Evolutionary conservation across 1,284 basidiomycete genomes (phyloP).

Genomic region (Gymnopus androsaceus): DNA sequence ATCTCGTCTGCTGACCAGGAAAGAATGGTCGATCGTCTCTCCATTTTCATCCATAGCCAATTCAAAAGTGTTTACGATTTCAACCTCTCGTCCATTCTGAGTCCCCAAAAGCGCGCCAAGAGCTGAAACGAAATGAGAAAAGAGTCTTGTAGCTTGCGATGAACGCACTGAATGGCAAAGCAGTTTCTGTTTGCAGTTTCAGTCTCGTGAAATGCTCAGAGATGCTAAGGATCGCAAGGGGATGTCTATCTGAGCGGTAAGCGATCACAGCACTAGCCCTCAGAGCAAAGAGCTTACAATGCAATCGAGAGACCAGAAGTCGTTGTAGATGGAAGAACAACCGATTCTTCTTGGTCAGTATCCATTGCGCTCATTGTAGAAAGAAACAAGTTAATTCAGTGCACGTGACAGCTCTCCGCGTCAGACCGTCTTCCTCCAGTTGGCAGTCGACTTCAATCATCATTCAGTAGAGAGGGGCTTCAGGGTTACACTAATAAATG

Average conservation of each 20-base stretch:
- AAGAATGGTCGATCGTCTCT: slow-evolving; percentile 74
- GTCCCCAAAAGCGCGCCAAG: slow-evolving; percentile 94
- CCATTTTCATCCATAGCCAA: slow-evolving; percentile 63
- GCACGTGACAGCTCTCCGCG: neutral
- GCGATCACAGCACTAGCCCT: slow-evolving; percentile 16
- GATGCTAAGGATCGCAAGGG: slow-evolving; percentile 94
- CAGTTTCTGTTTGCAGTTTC: slow-evolving; percentile 68
- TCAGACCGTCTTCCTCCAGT: too few species aligned
- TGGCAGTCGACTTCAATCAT: too few species aligned
- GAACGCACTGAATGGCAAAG: slow-evolving; percentile 64
- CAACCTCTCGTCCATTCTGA: slow-evolving; percentile 90
- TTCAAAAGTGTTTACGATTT: slow-evolving; percentile 97
- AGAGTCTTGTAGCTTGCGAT: neutral
- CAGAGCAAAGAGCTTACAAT: slow-evolving; percentile 48
- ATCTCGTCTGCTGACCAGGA: slow-evolving; percentile 80
- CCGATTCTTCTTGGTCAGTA: slow-evolving; percentile 61
- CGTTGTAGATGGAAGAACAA: slow-evolving; percentile 68
- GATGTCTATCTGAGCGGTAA: slow-evolving; percentile 65
- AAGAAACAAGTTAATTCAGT: neutral
- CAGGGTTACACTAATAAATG: too few species aligned
- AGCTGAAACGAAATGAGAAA: slow-evolving; percentile 49
- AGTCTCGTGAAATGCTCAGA: slow-evolving; percentile 92
- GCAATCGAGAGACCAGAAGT: slow-evolving; percentile 71
- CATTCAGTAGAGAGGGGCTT: too few species aligned
- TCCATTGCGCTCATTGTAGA: slow-evolving; percentile 70